Evolutionary conservation across 768 basidiomycete genomes (phyloP).

Genomic region (Leccinum ochraceum): DNA sequence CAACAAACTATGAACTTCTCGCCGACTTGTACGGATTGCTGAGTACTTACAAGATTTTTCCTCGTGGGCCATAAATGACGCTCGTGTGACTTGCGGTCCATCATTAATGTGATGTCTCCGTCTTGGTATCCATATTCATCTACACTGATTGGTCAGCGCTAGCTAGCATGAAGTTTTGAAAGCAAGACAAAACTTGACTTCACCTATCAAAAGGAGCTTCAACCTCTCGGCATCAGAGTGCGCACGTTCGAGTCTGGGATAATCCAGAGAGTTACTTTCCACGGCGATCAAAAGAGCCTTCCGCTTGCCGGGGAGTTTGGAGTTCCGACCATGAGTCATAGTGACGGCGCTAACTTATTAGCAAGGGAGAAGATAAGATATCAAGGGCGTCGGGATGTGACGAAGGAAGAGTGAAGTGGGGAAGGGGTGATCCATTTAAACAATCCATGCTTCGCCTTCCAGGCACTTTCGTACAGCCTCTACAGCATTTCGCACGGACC

Average conservation of each 20-base stretch:
- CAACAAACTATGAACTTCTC: background rate
- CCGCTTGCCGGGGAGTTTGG: slow-evolving; percentile 8
- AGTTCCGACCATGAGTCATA: slow-evolving; percentile 9
- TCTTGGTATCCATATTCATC: slow-evolving; percentile 41
- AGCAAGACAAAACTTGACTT: background rate
- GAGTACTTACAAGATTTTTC: slow-evolving; percentile 43
- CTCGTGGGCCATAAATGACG: slow-evolving; percentile 40
- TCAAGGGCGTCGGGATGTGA: background rate
- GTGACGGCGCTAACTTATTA: background rate
- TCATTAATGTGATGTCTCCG: slow-evolving; percentile 44
- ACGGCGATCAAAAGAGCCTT: slow-evolving; percentile 29
- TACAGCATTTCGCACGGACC: slow-evolving; percentile 9
- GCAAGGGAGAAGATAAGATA: slow-evolving; percentile 16
- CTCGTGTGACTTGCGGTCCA: slow-evolving; percentile 34
- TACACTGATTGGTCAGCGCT: background rate
- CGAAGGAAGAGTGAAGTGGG: background rate
- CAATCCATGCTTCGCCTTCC: background rate
- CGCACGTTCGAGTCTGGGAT: slow-evolving; percentile 7
- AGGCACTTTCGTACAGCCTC: slow-evolving; percentile 8
- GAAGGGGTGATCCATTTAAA: background rate
- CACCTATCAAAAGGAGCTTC: slow-evolving; percentile 26
- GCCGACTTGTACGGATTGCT: background rate
- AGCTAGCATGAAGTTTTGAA: background rate
- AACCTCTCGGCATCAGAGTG: slow-evolving; percentile 21
- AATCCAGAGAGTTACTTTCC: background rate